Evolutionary conservation across 805 yeast genomes (phyloP).

Genomic region (Cyberlindnera subsufficiens): DNA sequence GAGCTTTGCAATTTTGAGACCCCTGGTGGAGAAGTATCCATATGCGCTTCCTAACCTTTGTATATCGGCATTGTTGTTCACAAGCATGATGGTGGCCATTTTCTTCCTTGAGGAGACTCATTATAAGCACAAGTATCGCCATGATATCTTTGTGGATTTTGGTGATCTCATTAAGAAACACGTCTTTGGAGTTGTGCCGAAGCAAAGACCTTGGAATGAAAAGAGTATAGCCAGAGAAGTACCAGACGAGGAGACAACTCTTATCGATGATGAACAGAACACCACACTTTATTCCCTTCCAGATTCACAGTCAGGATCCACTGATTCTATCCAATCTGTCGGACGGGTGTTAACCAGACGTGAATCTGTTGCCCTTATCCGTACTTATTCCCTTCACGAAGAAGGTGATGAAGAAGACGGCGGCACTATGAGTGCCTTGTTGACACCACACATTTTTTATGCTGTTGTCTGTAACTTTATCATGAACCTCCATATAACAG

Average conservation of each 20-base stretch:
- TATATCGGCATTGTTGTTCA: slow-evolving; percentile 31
- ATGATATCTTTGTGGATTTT: slow-evolving; percentile 39
- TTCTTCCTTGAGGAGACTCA: slow-evolving; percentile 53
- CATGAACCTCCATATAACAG: slow-evolving; percentile 41
- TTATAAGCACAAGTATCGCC: slow-evolving; percentile 29
- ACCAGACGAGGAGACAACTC: slow-evolving; percentile 12
- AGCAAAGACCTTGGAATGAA: slow-evolving; percentile 24
- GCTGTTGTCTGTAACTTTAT: slow-evolving; percentile 34
- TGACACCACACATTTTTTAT: slow-evolving; percentile 27
- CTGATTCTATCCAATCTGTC: slow-evolving; percentile 23
- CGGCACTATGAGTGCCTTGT: slow-evolving; percentile 19
- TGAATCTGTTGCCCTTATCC: slow-evolving; percentile 25
- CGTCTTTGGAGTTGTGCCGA: slow-evolving; percentile 16
- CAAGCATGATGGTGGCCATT: slow-evolving; percentile 33
- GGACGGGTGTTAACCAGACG: slow-evolving; percentile 25
- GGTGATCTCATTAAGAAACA: slow-evolving; percentile 31
- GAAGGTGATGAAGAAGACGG: slow-evolving; percentile 20
- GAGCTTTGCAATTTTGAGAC: slow-evolving; percentile 19
- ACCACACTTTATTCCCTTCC: background rate
- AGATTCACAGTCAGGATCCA: slow-evolving; percentile 2
- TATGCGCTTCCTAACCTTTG: slow-evolving; percentile 49
- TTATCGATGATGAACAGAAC: slow-evolving; percentile 1
- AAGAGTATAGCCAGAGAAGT: background rate
- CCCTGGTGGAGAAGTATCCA: slow-evolving; percentile 34
- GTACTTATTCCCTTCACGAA: slow-evolving; percentile 27